These are phyloP conservation scores for Capsella rubella DNA, from an alignment of 441 rosid species.

Conservation along the genomic window DNA sequence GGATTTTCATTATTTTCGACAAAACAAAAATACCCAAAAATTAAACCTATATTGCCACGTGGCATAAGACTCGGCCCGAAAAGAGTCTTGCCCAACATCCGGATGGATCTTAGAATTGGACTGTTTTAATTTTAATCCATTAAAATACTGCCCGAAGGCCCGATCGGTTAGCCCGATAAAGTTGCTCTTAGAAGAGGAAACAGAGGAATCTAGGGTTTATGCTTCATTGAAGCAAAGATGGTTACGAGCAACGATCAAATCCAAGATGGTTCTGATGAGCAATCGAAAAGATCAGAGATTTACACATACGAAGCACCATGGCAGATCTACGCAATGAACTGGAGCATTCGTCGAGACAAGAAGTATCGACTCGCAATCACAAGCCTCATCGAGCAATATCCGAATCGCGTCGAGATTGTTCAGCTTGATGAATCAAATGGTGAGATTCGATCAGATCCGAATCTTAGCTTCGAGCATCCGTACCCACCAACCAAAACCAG, in stretches of 20 bases:
- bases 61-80: too few species aligned
- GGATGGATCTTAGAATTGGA: too few species aligned
- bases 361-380: constrained; percentile 94
- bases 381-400: constrained; percentile 82
- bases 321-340: constrained; percentile 97
- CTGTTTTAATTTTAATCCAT: too few species aligned
- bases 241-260: constrained; percentile 75
- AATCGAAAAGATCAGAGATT: constrained; percentile 88
- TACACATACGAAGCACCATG: constrained; percentile 94
- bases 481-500: constrained; percentile 90
- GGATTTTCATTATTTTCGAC: too few species aligned
- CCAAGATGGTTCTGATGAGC: constrained; percentile 82
- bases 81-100: too few species aligned
- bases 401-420: constrained; percentile 82
- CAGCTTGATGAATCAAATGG: constrained; percentile 97
- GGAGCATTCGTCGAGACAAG: constrained; percentile 97
- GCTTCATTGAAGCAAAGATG: constrained; percentile 44
- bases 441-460: constrained; percentile 87
- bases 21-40: too few species aligned
- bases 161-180: too few species aligned
- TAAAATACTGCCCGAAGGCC: too few species aligned
- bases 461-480: constrained; percentile 86
- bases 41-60: too few species aligned
- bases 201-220: constrained; percentile 35
- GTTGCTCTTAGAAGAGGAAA: constrained; percentile 12